phyloP scores from a whole-genome alignment of 1,139 yeast species.

The Yamadazyma dendronema region DNA sequence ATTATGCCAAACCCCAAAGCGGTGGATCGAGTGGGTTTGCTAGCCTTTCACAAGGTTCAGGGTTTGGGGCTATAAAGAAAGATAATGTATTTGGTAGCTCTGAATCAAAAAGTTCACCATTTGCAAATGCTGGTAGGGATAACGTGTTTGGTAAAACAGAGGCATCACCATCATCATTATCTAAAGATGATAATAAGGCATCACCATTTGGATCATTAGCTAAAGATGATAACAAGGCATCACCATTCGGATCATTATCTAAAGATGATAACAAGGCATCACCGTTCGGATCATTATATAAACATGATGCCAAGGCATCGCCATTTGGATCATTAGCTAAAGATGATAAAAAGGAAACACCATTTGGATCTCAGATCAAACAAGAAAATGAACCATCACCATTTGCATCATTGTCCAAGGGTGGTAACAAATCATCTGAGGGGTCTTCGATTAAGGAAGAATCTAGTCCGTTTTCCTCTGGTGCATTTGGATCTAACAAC shows the following conservation, averaged over 20 bases:
- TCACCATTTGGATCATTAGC: slow-evolving; percentile 5
- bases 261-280: background rate
- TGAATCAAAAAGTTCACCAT: too few relatives aligned
- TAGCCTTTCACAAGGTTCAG: slow-evolving; percentile 4
- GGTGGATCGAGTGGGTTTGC: slow-evolving; percentile 12
- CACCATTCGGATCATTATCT: background rate
- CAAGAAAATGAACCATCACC: slow-evolving; percentile 10
- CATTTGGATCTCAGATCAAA: slow-evolving; percentile 1
- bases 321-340: background rate
- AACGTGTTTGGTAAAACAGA: background rate
- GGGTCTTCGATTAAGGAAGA: slow-evolving; percentile 1
- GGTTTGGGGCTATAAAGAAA: background rate
- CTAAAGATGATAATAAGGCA: slow-evolving; percentile 1
- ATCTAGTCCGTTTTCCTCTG: background rate
- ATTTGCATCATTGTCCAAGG: slow-evolving; percentile 8
- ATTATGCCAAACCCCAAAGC: slow-evolving; percentile 6
- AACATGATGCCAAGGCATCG: too few relatives aligned
- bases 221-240: background rate
- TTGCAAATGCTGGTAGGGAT: too few relatives aligned
- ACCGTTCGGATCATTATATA: too few relatives aligned
- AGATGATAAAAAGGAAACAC: background rate
- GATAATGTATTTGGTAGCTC: slow-evolving; percentile 10
- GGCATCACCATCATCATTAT: background rate
- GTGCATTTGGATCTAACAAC: background rate
- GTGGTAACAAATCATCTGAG: slow-evolving; percentile 14